Evolutionary conservation across 23 red algal genomes (phyloP), one percentile per base, ranked within the genome.

Genomic region (Gracilaria gracilis): DNA sequence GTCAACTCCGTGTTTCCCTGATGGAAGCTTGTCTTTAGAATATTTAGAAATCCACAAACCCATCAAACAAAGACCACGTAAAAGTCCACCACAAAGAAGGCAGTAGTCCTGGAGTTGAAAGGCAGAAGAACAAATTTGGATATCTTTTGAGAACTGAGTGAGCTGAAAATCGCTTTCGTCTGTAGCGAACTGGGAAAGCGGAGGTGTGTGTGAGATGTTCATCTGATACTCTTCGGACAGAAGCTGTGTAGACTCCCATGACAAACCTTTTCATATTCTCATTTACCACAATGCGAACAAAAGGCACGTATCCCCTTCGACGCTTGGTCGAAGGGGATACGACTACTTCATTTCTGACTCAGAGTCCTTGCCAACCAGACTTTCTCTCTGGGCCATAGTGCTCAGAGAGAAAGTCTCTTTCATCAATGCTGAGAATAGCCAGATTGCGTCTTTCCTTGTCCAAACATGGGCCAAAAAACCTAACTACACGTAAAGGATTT

Each of bases 241-340:
- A 69, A n/a, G n/a, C n/a, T n/a, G n/a, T n/a, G 33, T 69, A 69
- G 12, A 37, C 64, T 69, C 64, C 64, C 64, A 69, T 69, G 32
- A 69, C 32, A 19, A 69, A 20, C 16, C 28, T 6, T 37, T 37
- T 69, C 11, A 19, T 1, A 69, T 37, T 20, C 9, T 36, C 32
- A 38, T 32, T 69, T 32, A 19, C 38, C 31, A 31, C 9, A 69
- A 20, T 12, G 16, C 15, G 64, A 36, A 37, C 2, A 31, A 64
- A 64, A 1, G 13, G 12, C 9, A 32, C 28, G n/a, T n/a, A n/a
- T n/a, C n/a, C n/a, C n/a, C n/a, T n/a, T n/a, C n/a, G n/a, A n/a
- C n/a, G 37, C 11, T 4, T 31, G 33, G 37, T n/a, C n/a, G n/a
- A 9, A 36, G 16, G 16, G 15, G 27, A 17, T 37, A 19, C 27